A percentile compares a stretch with the other conserved stretches of the same genome.
Conservation (phyloP, 2,329 filamentous ascomycete genomes). For the Verticillium tricorpus region DNA sequence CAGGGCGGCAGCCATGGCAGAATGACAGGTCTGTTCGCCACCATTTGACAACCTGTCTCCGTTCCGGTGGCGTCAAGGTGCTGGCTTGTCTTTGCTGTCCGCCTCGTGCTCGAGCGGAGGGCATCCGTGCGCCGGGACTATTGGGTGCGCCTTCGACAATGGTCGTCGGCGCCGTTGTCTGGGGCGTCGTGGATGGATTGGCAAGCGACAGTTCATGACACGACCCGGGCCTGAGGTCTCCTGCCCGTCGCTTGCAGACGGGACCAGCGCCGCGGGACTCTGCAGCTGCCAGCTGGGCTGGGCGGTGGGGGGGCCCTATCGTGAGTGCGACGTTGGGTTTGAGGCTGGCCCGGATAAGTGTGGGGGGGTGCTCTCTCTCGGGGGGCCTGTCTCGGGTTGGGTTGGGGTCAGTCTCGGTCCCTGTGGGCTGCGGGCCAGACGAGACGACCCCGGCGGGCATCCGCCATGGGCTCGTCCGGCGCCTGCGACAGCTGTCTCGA, state of each 20-base stretch:
- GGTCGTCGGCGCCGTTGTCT: background rate
- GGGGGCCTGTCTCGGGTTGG: background rate
- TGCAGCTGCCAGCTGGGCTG: background rate
- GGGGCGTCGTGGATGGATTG: background rate
- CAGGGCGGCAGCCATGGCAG: no score
- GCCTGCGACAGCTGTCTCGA: background rate
- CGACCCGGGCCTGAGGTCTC: background rate
- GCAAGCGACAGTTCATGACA: background rate
- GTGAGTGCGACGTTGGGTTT: background rate
- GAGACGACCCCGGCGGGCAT: background rate
- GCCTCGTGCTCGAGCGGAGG: background rate
- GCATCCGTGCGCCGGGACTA: background rate
- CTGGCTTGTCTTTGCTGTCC: background rate
- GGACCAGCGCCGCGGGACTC: background rate
- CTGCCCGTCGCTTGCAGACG: background rate
- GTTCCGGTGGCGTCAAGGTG: background rate
- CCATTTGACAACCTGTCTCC: background rate
- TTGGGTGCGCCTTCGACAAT: background rate
- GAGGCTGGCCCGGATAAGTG: background rate
- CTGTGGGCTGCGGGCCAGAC: background rate
- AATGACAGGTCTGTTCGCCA: background rate
- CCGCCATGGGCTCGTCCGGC: background rate
- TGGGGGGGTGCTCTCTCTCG: background rate
- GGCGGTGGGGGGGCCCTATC: background rate
- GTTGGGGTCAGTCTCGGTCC: background rate